phyloP scores from a whole-genome alignment of 1,284 basidiomycete species.

The Puccinia polysora region DNA sequence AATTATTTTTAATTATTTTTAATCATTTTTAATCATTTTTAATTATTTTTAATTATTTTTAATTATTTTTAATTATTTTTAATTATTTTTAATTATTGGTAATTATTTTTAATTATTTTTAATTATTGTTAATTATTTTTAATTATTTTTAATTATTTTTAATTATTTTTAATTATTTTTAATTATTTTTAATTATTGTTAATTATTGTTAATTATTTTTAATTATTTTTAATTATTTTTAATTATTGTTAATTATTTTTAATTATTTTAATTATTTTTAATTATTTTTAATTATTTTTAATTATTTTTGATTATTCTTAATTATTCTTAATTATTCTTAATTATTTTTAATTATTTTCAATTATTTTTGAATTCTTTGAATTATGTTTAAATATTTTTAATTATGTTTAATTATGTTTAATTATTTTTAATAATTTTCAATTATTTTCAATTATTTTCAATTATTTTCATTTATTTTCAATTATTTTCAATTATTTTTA shows the following conservation, averaged over 20 bases:
- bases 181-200: neutral
- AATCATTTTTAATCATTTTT: no score
- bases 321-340: no score
- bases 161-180: neutral
- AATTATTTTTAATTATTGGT: neutral
- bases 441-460: no score
- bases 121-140: neutral
- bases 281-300: neutral
- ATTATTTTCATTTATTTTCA: no score
- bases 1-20: no score
- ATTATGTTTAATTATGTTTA: neutral
- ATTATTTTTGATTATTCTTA: no score
- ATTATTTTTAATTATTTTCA: no score
- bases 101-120: neutral
- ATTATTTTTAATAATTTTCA: neutral
- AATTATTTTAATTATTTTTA: neutral
- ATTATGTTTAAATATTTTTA: neutral
- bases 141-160: slow-evolving; percentile 3
- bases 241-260: neutral
- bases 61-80: neutral
- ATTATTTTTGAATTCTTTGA: no score
- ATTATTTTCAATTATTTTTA: no score
- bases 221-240: neutral
- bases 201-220: neutral
- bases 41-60: no score